A percentile compares a stretch with the other conserved stretches of the same genome.
Conservation (phyloP, 352 stramenopile species). For the Thalassiosira tumida region DNA sequence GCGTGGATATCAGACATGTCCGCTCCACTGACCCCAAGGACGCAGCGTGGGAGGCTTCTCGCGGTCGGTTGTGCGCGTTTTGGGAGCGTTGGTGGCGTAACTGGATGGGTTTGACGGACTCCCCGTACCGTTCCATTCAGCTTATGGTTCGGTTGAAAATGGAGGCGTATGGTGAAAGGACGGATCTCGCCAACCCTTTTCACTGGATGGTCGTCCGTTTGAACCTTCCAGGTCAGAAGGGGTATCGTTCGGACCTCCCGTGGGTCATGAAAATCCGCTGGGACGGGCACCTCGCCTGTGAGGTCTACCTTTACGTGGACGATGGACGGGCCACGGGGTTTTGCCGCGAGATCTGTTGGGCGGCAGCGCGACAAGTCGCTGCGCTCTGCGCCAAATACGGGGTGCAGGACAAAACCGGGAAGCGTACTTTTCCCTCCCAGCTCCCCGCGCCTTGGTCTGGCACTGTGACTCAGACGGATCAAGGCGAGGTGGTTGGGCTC, state of each 20-base stretch:
- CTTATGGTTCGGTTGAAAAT: background rate
- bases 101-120: slow-evolving; percentile 76
- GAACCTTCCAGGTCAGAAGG: slow-evolving; percentile 74
- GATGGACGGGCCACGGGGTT: slow-evolving; percentile 56
- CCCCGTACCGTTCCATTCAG: slow-evolving; percentile 65
- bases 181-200: background rate
- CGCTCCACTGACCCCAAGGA: no score
- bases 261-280: slow-evolving; percentile 66
- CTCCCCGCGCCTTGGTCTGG: slow-evolving; percentile 79
- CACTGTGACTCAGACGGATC: slow-evolving; percentile 45
- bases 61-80: background rate
- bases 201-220: slow-evolving; percentile 65
- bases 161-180: slow-evolving; percentile 1
- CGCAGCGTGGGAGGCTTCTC: background rate
- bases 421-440: slow-evolving; percentile 55
- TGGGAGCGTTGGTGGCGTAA: slow-evolving; percentile 70
- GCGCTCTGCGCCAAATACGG: slow-evolving; percentile 59
- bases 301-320: slow-evolving; percentile 79
- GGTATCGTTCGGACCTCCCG: slow-evolving; percentile 72
- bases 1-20: slow-evolving; percentile 65
- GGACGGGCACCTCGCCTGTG: slow-evolving; percentile 62
- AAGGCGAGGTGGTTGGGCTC: slow-evolving; percentile 28
- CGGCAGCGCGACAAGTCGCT: slow-evolving; percentile 6
- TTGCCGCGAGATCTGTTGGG: slow-evolving; percentile 41
- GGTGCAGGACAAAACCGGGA: slow-evolving; percentile 81